phyloP scores from a whole-genome alignment of 257 asterid genomes.

The Mentha longifolia region DNA sequence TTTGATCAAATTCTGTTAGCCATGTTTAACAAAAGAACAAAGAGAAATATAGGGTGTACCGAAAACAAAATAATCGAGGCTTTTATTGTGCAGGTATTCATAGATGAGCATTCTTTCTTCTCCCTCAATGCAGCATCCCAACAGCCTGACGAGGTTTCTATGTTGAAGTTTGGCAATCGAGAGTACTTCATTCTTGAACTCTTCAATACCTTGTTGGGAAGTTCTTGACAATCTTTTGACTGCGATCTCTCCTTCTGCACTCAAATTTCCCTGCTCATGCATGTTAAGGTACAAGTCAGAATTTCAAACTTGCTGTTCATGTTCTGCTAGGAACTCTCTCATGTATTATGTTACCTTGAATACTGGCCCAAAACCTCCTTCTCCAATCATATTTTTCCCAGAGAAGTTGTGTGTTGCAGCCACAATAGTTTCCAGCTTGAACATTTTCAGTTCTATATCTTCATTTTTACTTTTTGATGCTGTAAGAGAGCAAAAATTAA shows the following conservation, averaged over 20 bases:
- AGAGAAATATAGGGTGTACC: constrained; percentile 8
- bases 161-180: constrained; percentile 54
- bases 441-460: constrained; percentile 33
- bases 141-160: constrained; percentile 50
- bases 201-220: constrained; percentile 47
- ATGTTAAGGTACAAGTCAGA: background rate
- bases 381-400: constrained; percentile 31
- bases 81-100: constrained; percentile 38
- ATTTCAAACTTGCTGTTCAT: too few species aligned
- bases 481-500: background rate
- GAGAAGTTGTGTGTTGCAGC: constrained; percentile 33
- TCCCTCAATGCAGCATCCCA: constrained; percentile 53
- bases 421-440: constrained; percentile 3
- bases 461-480: constrained; percentile 14
- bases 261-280: constrained; percentile 43
- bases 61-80: constrained; percentile 35
- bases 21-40: background rate
- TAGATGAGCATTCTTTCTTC: constrained; percentile 39
- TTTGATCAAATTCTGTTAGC: background rate
- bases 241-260: constrained; percentile 43
- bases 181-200: constrained; percentile 39
- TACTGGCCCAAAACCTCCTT: constrained; percentile 55
- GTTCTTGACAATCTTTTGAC: constrained; percentile 50
- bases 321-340: background rate
- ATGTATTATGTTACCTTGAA: constrained; percentile 40